phyloP scores from a whole-genome alignment of 176 grass and related monocot species.

The Oropetium thomaeum region DNA sequence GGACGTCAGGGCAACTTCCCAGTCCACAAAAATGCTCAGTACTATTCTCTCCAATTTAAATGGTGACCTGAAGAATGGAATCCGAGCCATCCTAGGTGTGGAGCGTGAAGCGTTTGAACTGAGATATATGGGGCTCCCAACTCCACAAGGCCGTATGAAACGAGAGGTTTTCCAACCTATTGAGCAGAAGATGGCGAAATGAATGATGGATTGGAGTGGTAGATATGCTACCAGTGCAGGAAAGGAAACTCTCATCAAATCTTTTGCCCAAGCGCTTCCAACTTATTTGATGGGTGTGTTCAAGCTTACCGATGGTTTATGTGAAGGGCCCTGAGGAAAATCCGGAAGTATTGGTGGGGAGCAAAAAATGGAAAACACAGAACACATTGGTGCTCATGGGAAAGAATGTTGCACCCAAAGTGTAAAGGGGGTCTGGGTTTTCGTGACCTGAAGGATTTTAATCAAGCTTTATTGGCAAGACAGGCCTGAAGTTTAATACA shows the following conservation, averaged over 20 bases:
- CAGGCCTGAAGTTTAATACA: not conserved
- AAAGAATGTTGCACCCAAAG: rapidly evolving
- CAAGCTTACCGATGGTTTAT: not conserved
- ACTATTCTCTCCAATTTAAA: no score
- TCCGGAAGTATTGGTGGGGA: not conserved
- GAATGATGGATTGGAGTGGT: not conserved
- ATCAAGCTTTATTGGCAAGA: not conserved
- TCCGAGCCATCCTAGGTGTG: no score
- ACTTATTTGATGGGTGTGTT: not conserved
- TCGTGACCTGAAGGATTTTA: not conserved
- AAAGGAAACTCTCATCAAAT: not conserved
- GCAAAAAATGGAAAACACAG: not conserved
- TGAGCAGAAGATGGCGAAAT: not conserved
- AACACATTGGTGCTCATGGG: not conserved
- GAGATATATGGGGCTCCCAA: no score
- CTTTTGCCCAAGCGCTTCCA: not conserved
- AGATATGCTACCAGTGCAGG: rapidly evolving
- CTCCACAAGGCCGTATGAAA: no score
- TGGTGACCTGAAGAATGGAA: no score
- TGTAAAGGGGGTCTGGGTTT: not conserved
- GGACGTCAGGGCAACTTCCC: not conserved
- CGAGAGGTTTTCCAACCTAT: no score
- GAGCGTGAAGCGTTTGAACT: no score
- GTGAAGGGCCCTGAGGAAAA: not conserved
- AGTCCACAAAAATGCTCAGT: no score